Conservation (phyloP, 805 yeast species). For the Candida ficus region DNA sequence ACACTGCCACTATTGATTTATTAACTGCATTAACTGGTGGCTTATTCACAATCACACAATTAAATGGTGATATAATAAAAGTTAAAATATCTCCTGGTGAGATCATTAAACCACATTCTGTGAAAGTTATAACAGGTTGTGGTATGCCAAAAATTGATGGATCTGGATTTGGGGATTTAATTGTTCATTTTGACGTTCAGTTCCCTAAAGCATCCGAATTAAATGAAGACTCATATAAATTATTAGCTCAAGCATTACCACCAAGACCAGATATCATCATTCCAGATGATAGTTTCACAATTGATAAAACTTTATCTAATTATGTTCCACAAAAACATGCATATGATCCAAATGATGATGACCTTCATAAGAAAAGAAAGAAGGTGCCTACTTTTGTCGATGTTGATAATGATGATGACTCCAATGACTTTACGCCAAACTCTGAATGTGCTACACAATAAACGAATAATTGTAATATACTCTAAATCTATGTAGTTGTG, state of each 20-base stretch:
- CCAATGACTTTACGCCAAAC: background rate
- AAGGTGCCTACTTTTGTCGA: slow-evolving; percentile 2
- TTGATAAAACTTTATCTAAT: slow-evolving; percentile 36
- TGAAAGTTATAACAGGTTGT: slow-evolving; percentile 42
- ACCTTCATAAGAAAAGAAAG: slow-evolving; percentile 6
- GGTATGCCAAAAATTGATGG: slow-evolving; percentile 53
- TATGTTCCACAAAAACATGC: slow-evolving; percentile 9
- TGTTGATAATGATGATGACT: background rate
- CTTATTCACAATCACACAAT: slow-evolving; percentile 30
- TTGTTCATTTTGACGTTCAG: slow-evolving; percentile 50
- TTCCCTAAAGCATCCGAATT: slow-evolving; percentile 63
- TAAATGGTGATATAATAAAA: slow-evolving; percentile 33
- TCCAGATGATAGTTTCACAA: slow-evolving; percentile 62
- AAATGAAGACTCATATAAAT: slow-evolving; percentile 59
- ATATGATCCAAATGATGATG: background rate
- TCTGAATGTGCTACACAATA: slow-evolving; percentile 10
- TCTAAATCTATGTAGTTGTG: background rate
- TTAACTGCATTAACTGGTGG: slow-evolving; percentile 59
- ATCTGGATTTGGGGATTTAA: slow-evolving; percentile 43
- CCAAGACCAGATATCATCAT: slow-evolving; percentile 52
- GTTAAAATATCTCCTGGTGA: slow-evolving; percentile 46
- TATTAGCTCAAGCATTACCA: slow-evolving; percentile 73
- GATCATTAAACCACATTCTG: slow-evolving; percentile 41
- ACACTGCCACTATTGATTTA: slow-evolving; percentile 43
- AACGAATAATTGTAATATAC: background rate